Evolutionary conservation across 2,329 filamentous ascomycete genomes (phyloP).

Genomic region (Ceratocystis alfenasii): DNA sequence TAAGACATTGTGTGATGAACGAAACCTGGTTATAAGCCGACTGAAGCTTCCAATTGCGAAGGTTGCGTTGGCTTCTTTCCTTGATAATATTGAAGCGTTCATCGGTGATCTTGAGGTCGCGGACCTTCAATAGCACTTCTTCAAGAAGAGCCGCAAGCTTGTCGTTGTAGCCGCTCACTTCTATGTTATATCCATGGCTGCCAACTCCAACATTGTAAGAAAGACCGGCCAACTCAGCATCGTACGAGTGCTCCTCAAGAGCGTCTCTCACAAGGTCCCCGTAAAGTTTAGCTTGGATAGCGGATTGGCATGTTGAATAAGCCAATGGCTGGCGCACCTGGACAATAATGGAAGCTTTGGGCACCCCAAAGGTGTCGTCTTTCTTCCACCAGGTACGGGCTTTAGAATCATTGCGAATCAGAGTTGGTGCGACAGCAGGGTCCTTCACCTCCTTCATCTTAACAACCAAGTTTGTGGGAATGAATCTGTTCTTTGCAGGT

Average conservation of each 20-base stretch:
- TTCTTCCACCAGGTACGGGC: slow-evolving; percentile 95
- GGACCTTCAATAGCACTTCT: slow-evolving; percentile 73
- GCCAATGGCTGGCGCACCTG: slow-evolving; percentile 68
- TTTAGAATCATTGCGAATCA: slow-evolving; percentile 72
- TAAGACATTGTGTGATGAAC: slow-evolving; percentile 70
- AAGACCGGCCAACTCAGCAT: slow-evolving; percentile 83
- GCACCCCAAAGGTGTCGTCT: slow-evolving; percentile 96
- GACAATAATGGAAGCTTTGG: slow-evolving; percentile 77
- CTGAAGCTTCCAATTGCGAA: slow-evolving; percentile 77
- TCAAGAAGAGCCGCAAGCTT: slow-evolving; percentile 85
- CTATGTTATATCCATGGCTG: slow-evolving; percentile 60
- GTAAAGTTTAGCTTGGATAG: slow-evolving; percentile 67
- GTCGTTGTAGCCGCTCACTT: slow-evolving; percentile 86
- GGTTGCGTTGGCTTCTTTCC: slow-evolving; percentile 62
- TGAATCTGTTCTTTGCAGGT: slow-evolving; percentile 89
- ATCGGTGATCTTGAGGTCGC: slow-evolving; percentile 70
- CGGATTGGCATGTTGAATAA: slow-evolving; percentile 65
- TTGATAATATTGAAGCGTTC: slow-evolving; percentile 87
- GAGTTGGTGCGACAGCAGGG: slow-evolving; percentile 59
- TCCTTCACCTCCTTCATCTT: slow-evolving; percentile 83
- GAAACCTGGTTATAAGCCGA: slow-evolving; percentile 83
- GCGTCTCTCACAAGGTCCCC: slow-evolving; percentile 79
- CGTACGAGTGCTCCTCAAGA: slow-evolving; percentile 86
- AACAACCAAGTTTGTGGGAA: slow-evolving; percentile 83
- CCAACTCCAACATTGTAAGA: slow-evolving; percentile 68